Evolutionary conservation across 2,329 filamentous ascomycete genomes (phyloP), one percentile per base, ranked within the genome.

Genomic region (Helminthosporium solani): DNA sequence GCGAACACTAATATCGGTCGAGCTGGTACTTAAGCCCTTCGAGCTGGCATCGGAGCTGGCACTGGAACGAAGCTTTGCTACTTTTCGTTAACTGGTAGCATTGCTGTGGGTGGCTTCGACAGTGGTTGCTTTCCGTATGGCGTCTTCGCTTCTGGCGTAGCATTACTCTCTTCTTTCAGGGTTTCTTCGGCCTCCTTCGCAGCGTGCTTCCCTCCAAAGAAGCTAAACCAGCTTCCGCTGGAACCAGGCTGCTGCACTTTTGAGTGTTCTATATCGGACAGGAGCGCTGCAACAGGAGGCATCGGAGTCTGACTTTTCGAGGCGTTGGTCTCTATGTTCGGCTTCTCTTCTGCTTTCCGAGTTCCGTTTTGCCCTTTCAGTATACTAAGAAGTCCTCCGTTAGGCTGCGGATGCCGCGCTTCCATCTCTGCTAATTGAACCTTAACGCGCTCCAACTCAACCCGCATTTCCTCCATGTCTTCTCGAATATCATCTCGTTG

Each of bases 401-500:
- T 53, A 7, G 61, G 54, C 33, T 66, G 57, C 6, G 62, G 53
- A 12, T 67, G 61, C 25, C 54, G 56, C 34, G 70, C 28, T 44
- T 73, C 71, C 34, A 73, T 52, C 39, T 70, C 65, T 43, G 70
- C 68, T 20, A 76, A 57, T 52, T 76, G 69, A 9, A 63, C 62
- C 49, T 70, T 66, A 30, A 72, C 54, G 11, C 60, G 54, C 36
- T 63, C 66, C 7, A 71, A 57, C 46, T 73, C 67, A 18, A 78
- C 70, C 61, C 85, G 81, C 2, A 86, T 63, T 47, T 80, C 78
- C 34, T 76, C 75, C 11, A 87, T 58, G 18, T 82, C 73, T 45
- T 84, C 81, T 2, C 78, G 74, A 3, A 87, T 78, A 49, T 82
- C 80, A 45, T 85, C 81, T 44, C 82, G 70, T 38, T 81, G 73